These are phyloP conservation scores for Coemansia umbellata DNA, from an alignment of 192 early-diverging fungal genomes.

Conservation along the genomic window DNA sequence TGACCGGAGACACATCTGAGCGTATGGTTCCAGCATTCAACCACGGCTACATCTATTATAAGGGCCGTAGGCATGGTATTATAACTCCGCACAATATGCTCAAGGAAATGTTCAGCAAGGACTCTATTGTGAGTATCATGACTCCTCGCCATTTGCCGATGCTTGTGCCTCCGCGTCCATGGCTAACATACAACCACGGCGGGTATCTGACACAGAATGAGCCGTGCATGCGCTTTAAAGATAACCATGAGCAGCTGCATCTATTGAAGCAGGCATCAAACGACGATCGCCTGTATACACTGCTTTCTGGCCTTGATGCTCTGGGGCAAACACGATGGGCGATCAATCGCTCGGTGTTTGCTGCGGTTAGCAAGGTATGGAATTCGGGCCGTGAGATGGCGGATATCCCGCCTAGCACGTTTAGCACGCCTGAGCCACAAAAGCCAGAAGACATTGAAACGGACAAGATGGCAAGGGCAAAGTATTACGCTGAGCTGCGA, in stretches of 20 bases:
- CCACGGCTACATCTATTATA: slow-evolving; percentile 60
- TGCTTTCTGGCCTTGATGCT: slow-evolving; percentile 79
- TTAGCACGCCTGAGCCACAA: slow-evolving; percentile 50
- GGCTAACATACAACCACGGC: slow-evolving; percentile 80
- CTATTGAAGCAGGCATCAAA: slow-evolving; percentile 80
- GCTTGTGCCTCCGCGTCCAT: slow-evolving; percentile 87
- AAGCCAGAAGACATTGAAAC: slow-evolving; percentile 66
- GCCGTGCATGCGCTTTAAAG: slow-evolving; percentile 72
- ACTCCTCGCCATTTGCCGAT: slow-evolving; percentile 85
- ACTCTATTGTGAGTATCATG: slow-evolving; percentile 56
- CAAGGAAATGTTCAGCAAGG: slow-evolving; percentile 61
- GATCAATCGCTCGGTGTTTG: slow-evolving; percentile 79
- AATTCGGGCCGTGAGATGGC: slow-evolving; percentile 73
- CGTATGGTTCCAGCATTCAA: slow-evolving; percentile 73
- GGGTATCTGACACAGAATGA: slow-evolving; percentile 76
- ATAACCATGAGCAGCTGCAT: slow-evolving; percentile 65
- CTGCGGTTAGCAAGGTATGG: slow-evolving; percentile 81
- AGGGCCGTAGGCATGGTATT: slow-evolving; percentile 68
- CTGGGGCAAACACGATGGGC: slow-evolving; percentile 85
- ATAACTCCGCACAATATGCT: slow-evolving; percentile 67
- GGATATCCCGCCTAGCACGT: slow-evolving; percentile 63
- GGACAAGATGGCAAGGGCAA: slow-evolving; percentile 50
- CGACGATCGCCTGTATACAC: slow-evolving; percentile 59
- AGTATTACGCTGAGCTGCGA: slow-evolving; percentile 56
- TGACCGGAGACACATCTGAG: slow-evolving; percentile 53